Evolutionary conservation across 2,329 filamentous ascomycete species (phyloP), one percentile per base, ranked within the genome.

Genomic region (Fusarium odoratissimum): DNA sequence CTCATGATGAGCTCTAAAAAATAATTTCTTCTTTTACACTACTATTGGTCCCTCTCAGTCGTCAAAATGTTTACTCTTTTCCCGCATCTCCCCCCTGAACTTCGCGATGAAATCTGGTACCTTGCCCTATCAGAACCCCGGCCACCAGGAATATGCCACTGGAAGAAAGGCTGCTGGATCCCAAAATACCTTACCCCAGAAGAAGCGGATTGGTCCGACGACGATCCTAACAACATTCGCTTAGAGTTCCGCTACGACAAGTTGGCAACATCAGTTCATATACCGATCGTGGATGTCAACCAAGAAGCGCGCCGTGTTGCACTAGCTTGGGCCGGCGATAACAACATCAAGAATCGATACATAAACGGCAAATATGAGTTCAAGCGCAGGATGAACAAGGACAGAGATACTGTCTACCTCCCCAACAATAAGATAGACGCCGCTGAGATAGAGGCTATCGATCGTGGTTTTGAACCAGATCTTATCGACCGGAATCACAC

Each of bases 41-140:
- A 25, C 25, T 25, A 25, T 25, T 25, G 25, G 25, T 6, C 25
- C 25, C 25, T 25, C 25, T 25, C 25, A 25, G 25, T 25, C 25
- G 25, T 25, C 25, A 25, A 25, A 5, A 25, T 60, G 58, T 69
- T 62, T 21, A 51, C 61, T 14, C 28, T 40, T 19, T 72, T 72
- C 49, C 31, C 51, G 1, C 11, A 30, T 1, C 41, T 72, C 8
- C 45, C 70, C 4, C 48, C 60, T 8, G 70, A 72, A 23, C 42
- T 72, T 10, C 70, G 70, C 13, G 33, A 31, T n/a, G n/a, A 52
- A 33, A 66, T 72, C 25, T 72, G 69, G 70, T 41, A 21, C 14
- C 30, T 46, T 13, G 60, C 65, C 14, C 41, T 66, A 8, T 55
- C 69, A 30, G 33, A 40, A 12, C n/a, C 14, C 12, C 23, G 10